phyloP scores from a whole-genome alignment of 129 eudicot species.

The Artemisia argyi region DNA sequence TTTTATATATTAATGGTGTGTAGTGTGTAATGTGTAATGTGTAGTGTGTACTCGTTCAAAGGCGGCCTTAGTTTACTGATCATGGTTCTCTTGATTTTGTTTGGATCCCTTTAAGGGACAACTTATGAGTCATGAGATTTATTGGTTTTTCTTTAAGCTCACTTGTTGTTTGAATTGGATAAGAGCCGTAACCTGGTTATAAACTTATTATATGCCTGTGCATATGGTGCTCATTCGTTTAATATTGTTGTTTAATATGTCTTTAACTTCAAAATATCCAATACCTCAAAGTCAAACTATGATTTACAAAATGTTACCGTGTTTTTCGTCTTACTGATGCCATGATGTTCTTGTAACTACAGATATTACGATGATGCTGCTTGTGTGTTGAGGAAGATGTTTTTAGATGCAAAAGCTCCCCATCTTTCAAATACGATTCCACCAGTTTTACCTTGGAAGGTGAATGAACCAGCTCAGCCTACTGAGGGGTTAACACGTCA shows the following conservation, averaged over 20 bases:
- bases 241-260: background rate
- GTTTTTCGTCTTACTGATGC: conserved; percentile 3
- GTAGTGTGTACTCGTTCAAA: background rate
- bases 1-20: background rate
- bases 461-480: conserved; percentile 77
- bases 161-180: too few species aligned
- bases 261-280: background rate
- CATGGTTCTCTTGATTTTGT: too few species aligned
- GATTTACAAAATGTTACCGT: conserved; percentile 4
- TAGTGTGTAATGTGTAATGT: background rate
- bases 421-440: conserved; percentile 95
- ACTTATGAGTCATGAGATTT: too few species aligned
- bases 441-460: conserved; percentile 90
- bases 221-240: background rate
- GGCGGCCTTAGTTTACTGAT: too few species aligned
- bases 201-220: too few species aligned
- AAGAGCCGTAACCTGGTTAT: too few species aligned
- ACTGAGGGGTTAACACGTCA: conserved; percentile 90
- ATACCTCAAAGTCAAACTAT: background rate
- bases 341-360: conserved; percentile 19
- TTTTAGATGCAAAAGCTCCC: conserved; percentile 98
- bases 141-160: too few species aligned
- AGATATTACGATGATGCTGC: conserved; percentile 99
- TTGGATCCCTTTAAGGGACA: too few species aligned
- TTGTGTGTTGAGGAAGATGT: conserved; percentile 93